These are phyloP conservation scores for Oryza coarctata DNA, from an alignment of 176 grass and related monocot genomes.

Conservation along the genomic window DNA sequence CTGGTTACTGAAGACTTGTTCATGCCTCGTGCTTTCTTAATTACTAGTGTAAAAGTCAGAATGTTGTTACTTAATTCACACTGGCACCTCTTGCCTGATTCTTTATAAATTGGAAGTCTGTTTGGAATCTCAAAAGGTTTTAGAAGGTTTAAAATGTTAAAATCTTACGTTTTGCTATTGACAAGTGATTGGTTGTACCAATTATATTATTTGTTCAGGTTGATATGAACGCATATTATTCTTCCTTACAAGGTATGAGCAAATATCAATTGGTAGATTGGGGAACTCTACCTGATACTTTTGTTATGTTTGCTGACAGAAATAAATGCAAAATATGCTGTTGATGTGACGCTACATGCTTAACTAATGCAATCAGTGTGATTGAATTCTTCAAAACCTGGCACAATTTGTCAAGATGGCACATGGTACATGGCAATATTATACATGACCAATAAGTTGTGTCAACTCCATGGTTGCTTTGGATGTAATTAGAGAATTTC, in stretches of 20 bases:
- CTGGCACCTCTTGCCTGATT: neutral
- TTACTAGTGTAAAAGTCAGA: neutral
- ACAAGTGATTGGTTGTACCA: too few relatives aligned
- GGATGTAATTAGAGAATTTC: neutral
- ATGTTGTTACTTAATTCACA: neutral
- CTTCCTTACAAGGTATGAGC: neutral
- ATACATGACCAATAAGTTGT: neutral
- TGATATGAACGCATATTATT: neutral
- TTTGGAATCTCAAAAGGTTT: neutral
- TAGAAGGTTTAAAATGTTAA: neutral
- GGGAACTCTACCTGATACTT: neutral
- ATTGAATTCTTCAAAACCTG: neutral
- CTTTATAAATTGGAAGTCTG: neutral
- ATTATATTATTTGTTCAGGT: neutral
- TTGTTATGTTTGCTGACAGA: neutral
- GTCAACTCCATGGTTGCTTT: neutral
- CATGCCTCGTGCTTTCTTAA: constrained; percentile 24
- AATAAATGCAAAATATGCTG: neutral
- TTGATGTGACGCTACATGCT: neutral
- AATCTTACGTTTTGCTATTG: too few relatives aligned
- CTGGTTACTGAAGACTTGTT: constrained; percentile 4
- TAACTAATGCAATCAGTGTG: neutral
- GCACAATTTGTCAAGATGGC: constrained; percentile 3
- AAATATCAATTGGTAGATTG: neutral
- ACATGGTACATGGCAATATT: neutral